Evolutionary conservation across 371 early-diverging fungal genomes (phyloP), one percentile per base, ranked within the genome.

Genomic region (Chytridiales sp.): DNA sequence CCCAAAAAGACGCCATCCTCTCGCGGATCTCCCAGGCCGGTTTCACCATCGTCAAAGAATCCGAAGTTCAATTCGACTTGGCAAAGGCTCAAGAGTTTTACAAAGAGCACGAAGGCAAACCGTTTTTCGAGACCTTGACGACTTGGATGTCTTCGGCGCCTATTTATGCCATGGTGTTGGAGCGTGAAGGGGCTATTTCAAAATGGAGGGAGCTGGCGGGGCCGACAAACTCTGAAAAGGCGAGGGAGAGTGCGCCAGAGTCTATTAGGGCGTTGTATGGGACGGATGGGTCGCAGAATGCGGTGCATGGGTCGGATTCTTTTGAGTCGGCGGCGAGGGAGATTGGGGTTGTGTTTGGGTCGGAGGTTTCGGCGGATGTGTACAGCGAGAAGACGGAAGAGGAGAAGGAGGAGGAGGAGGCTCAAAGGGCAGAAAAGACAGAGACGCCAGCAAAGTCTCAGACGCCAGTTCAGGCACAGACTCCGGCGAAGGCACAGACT

Each of bases 251-350:
- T n/a, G 73, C 79, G 0, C 88, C 91, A 17, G 59, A 71, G 58
- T 78, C 78, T 40, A 66, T 78, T 29, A 71, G 79, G 4, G 79
- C 77, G 9, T 21, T 61, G 47, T 86, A 79, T 68, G 92, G 91
- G 27, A 82, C 80, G 5, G 84, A 84, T 59, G 83, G 84, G 3
- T 77, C 79, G 11, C 74, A 82, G 34, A 91, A 92, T 69, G 90
- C 89, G 21, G 84, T 84, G 0, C 89, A 92, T 65, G 90, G 90
- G 17, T 90, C 91, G 47, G 90, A 90, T 62, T 82, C 86, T 9
- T 60, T 70, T 3, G 74, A 64, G 11, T 79, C 82, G 30, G 92
- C 90, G 4, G 70, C 71, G 47, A 79, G 89, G 22, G 93, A 90
- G 66, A 86, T 91, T 46, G 62, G 66, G 2, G 67, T 89, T 48